A percentile compares a stretch with the other conserved stretches of the same genome.
These are phyloP conservation scores for Mycena crocata DNA, from an alignment of 768 basidiomycete species.

Conservation along the genomic window DNA sequence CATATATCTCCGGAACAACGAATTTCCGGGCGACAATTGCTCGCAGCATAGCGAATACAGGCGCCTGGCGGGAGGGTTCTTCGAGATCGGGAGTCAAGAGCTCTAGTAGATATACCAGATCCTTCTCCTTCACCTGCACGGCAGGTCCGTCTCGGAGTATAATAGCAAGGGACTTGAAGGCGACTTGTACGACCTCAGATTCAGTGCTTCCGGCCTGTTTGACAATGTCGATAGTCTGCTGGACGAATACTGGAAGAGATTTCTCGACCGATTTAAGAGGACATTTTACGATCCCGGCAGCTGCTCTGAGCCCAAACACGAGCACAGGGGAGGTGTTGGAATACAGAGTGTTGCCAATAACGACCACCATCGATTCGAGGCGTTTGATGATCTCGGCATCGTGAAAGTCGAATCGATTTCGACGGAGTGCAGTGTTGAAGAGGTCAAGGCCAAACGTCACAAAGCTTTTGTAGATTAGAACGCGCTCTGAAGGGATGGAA, in stretches of 20 bases:
- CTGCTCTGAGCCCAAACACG: constrained; percentile 79
- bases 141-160: constrained; percentile 91
- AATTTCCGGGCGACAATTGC: constrained; percentile 93
- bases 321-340: constrained; percentile 83
- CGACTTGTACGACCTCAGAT: constrained; percentile 89
- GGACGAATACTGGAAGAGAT: constrained; percentile 84
- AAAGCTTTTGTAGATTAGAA: constrained; percentile 63
- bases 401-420: constrained; percentile 87
- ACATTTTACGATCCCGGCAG: constrained; percentile 84
- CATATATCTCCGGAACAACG: constrained; percentile 96
- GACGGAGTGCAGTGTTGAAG: constrained; percentile 86
- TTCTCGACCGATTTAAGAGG: constrained; percentile 81
- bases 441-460: constrained; percentile 93
- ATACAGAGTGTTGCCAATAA: constrained; percentile 93
- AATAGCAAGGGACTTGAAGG: constrained; percentile 85
- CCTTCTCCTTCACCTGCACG: constrained; percentile 88
- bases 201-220: constrained; percentile 88
- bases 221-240: constrained; percentile 86
- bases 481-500: neutral
- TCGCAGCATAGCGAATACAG: constrained; percentile 89
- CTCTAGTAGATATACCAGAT: constrained; percentile 88
- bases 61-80: constrained; percentile 85
- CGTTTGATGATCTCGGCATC: constrained; percentile 81
- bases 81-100: constrained; percentile 91
- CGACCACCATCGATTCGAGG: constrained; percentile 86